Evolutionary conservation across 192 early-diverging fungal species (phyloP).

Genomic region (Umbelopsis sp.): DNA sequence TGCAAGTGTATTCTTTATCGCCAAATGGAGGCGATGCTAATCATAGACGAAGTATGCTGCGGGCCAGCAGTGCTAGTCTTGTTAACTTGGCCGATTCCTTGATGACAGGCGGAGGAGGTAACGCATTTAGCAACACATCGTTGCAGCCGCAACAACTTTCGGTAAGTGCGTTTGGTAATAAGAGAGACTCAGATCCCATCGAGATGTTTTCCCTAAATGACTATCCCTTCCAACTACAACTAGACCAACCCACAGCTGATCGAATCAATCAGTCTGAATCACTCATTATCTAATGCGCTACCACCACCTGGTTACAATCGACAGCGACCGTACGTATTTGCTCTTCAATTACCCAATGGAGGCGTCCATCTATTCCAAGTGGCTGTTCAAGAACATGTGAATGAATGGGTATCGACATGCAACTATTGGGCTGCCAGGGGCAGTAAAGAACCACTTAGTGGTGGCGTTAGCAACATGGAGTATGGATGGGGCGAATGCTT

Average conservation of each 20-base stretch:
- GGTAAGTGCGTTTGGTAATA: neutral
- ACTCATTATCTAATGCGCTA: constrained; percentile 81
- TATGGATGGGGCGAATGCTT: constrained; percentile 84
- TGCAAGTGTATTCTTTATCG: constrained; percentile 84
- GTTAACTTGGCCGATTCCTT: constrained; percentile 29
- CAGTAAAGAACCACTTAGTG: constrained; percentile 86
- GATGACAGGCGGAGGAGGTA: neutral
- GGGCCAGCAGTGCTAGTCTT: constrained; percentile 29
- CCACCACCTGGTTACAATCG: constrained; percentile 86
- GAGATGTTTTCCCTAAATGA: neutral
- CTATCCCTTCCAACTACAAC: too few relatives aligned
- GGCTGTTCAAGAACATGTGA: constrained; percentile 63
- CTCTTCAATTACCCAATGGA: constrained; percentile 77
- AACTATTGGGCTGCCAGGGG: constrained; percentile 95
- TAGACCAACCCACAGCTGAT: constrained; percentile 41
- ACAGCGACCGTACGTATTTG: constrained; percentile 80
- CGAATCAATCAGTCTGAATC: constrained; percentile 63
- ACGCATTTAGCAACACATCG: neutral
- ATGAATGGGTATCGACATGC: constrained; percentile 85
- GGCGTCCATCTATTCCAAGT: constrained; percentile 94
- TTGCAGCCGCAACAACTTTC: neutral
- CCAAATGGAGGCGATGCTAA: constrained; percentile 39
- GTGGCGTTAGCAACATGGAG: constrained; percentile 89
- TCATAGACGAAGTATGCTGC: constrained; percentile 23
- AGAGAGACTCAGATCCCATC: too few relatives aligned